Conservation (phyloP, 2,329 filamentous ascomycete genomes). For the Aureobasidium pullulans region DNA sequence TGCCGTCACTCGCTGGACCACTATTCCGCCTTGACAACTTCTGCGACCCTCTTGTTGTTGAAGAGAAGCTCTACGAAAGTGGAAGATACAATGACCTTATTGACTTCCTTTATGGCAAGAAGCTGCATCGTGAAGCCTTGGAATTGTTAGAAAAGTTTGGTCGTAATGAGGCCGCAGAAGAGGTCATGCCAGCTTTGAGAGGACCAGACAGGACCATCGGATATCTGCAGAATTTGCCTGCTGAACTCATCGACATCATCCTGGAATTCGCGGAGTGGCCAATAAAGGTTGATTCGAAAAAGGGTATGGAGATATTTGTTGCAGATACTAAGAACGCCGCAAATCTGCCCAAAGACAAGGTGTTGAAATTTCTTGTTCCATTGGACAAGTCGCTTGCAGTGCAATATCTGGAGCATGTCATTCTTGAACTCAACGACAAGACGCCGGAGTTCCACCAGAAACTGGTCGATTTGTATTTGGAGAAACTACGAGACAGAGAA, state of each 20-base stretch:
- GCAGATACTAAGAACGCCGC: slow-evolving; percentile 94
- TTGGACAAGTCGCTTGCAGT: slow-evolving; percentile 68
- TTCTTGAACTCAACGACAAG: slow-evolving; percentile 65
- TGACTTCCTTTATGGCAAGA: slow-evolving; percentile 96
- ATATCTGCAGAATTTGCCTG: slow-evolving; percentile 83
- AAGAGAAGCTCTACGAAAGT: slow-evolving; percentile 82
- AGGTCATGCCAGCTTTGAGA: slow-evolving; percentile 51
- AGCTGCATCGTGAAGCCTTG: slow-evolving; percentile 78
- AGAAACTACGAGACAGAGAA: slow-evolving; percentile 37
- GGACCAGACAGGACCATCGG: slow-evolving; percentile 78
- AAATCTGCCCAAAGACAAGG: slow-evolving; percentile 67
- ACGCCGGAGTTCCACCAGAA: slow-evolving; percentile 83
- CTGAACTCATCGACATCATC: slow-evolving; percentile 82
- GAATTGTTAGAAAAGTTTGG: slow-evolving; percentile 78
- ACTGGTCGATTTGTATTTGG: slow-evolving; percentile 66
- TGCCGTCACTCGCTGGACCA: slow-evolving; percentile 74
- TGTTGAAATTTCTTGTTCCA: slow-evolving; percentile 64
- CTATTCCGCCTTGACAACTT: slow-evolving; percentile 96
- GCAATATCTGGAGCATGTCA: slow-evolving; percentile 82
- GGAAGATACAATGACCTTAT: slow-evolving; percentile 88
- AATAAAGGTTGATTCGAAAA: slow-evolving; percentile 59
- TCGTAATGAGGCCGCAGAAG: slow-evolving; percentile 40
- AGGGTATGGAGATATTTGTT: slow-evolving; percentile 88
- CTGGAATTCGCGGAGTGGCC: slow-evolving; percentile 91
- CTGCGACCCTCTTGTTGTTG: slow-evolving; percentile 91